These are phyloP conservation scores for Melampsora larici-populina DNA, from an alignment of 1,284 basidiomycete genomes.

Conservation along the genomic window DNA sequence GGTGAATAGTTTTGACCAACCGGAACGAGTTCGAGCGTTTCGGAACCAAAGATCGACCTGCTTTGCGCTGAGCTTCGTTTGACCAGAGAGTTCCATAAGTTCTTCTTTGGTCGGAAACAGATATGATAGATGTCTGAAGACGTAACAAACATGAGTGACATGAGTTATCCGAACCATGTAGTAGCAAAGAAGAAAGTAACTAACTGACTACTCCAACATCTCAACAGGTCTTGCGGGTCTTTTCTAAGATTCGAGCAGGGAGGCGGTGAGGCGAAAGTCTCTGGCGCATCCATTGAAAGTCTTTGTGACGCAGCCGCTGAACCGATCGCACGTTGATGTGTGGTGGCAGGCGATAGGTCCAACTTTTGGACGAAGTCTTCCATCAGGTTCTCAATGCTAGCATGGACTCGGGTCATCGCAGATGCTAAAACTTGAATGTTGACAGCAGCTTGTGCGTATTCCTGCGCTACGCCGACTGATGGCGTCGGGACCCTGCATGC, in stretches of 20 bases:
- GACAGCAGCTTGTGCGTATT: neutral
- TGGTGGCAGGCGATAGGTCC: neutral
- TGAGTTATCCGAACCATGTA: too few species aligned
- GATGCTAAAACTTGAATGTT: neutral
- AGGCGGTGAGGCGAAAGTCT: neutral
- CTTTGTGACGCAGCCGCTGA: neutral
- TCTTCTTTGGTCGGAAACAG: conserved; percentile 12
- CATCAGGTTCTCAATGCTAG: neutral
- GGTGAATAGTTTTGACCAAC: conserved; percentile 33
- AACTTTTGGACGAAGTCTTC: neutral
- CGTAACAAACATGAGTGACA: neutral
- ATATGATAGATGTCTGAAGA: conserved; percentile 23
- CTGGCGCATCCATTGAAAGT: neutral
- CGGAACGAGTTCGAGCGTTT: conserved; percentile 29
- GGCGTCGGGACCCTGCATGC: neutral
- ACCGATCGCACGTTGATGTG: neutral
- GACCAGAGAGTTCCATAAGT: neutral
- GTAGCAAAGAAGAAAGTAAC: neutral
- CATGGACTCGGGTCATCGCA: neutral
- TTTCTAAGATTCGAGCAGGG: neutral
- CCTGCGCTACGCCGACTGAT: neutral
- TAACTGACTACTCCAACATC: neutral
- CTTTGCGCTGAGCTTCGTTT: neutral
- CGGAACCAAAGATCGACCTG: conserved; percentile 25
- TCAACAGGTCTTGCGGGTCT: neutral